Conservation (phyloP, 768 basidiomycete species). For the Boletus tylopilopsis region DNA sequence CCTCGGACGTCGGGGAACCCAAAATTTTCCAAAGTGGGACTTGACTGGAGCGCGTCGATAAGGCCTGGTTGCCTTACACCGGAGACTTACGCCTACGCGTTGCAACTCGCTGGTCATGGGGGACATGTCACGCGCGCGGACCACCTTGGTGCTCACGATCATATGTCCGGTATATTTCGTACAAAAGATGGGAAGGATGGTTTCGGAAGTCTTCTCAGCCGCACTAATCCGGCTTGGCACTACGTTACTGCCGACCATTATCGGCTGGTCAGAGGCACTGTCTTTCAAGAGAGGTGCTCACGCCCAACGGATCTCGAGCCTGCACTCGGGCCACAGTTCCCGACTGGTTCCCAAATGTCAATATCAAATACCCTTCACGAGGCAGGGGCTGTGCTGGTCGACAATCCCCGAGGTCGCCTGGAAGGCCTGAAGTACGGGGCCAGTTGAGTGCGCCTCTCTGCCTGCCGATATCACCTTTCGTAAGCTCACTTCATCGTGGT, state of each 20-base stretch:
- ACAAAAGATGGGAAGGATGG: slow-evolving; percentile 1
- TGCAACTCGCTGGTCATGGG: slow-evolving; percentile 13
- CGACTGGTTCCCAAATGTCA: slow-evolving; percentile 13
- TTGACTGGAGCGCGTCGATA: slow-evolving; percentile 31
- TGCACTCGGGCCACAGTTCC: slow-evolving; percentile 20
- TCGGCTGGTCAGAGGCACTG: slow-evolving; percentile 11
- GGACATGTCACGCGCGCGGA: slow-evolving; percentile 18
- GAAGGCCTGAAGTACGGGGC: slow-evolving; percentile 2
- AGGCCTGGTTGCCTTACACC: slow-evolving; percentile 13
- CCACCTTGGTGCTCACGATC: slow-evolving; percentile 18
- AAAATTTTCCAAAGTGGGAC: slow-evolving; percentile 14
- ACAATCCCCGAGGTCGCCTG: slow-evolving; percentile 10
- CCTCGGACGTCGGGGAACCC: slow-evolving; percentile 17
- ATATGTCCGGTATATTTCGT: slow-evolving; percentile 14
- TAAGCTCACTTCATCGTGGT: slow-evolving; percentile 16
- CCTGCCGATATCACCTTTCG: slow-evolving; percentile 12
- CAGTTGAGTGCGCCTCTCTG: slow-evolving; percentile 6
- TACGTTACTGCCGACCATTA: slow-evolving; percentile 19
- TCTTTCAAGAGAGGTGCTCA: slow-evolving; percentile 10
- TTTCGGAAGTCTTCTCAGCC: slow-evolving; percentile 22
- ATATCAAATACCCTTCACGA: slow-evolving; percentile 20
- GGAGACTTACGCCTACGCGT: slow-evolving; percentile 8
- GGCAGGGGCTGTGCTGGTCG: slow-evolving; percentile 8
- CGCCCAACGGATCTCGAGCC: slow-evolving; percentile 19
- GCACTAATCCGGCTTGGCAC: slow-evolving; percentile 25